These are phyloP conservation scores for Aspergillus flavus DNA, from an alignment of 2,329 filamentous ascomycete genomes.

Conservation along the genomic window DNA sequence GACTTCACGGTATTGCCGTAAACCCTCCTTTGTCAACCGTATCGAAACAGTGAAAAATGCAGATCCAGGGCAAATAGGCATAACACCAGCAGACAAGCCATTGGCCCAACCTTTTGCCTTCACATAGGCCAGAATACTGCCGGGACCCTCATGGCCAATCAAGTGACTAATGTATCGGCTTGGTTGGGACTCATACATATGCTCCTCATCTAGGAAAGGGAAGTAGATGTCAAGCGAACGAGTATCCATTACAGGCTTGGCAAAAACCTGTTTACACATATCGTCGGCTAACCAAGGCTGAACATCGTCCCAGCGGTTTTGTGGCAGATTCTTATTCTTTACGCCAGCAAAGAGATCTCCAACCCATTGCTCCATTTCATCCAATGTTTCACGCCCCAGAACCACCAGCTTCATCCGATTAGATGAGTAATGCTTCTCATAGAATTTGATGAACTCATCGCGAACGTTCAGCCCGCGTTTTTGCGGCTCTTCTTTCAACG, in stretches of 20 bases:
- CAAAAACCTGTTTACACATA: constrained; percentile 73
- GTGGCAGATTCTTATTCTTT: constrained; percentile 75
- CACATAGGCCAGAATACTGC: constrained; percentile 86
- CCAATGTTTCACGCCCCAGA: constrained; percentile 77
- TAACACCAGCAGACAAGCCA: constrained; percentile 74
- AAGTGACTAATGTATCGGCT: constrained; percentile 85
- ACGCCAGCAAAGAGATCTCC: constrained; percentile 79
- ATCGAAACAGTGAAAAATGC: constrained; percentile 79
- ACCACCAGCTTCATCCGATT: constrained; percentile 93
- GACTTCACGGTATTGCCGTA: constrained; percentile 80
- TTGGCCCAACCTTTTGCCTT: constrained; percentile 92
- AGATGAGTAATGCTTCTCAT: constrained; percentile 85
- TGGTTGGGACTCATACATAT: constrained; percentile 76
- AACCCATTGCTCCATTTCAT: constrained; percentile 82
- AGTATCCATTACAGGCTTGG: constrained; percentile 88
- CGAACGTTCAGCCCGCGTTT: constrained; percentile 79
- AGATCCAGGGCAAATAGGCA: constrained; percentile 76
- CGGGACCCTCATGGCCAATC: constrained; percentile 89
- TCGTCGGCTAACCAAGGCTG: constrained; percentile 63
- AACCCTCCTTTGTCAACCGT: constrained; percentile 79
- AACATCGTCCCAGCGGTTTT: constrained; percentile 67
- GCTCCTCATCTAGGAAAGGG: constrained; percentile 81
- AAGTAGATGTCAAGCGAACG: constrained; percentile 79
- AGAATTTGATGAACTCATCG: constrained; percentile 90
- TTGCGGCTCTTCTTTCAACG: constrained; percentile 80